These are phyloP conservation scores for Pedinophyceae sp. DNA, from an alignment of 139 green algal genomes.

Conservation along the genomic window DNA sequence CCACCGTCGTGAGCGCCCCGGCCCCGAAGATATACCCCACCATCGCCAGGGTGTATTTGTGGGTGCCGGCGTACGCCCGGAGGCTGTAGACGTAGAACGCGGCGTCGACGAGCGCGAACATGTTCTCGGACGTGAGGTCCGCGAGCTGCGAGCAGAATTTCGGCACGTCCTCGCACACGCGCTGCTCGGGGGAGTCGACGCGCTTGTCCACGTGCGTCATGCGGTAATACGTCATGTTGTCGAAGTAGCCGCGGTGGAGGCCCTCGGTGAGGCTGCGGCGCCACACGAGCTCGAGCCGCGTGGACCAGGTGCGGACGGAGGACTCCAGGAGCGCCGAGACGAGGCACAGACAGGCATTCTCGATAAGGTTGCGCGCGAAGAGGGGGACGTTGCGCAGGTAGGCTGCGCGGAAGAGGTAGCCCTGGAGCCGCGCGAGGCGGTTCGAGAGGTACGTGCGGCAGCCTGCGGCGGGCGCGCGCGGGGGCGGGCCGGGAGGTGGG, in stretches of 20 bases:
- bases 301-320: slow-evolving; percentile 18
- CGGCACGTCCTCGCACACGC: slow-evolving; percentile 53
- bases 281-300: slow-evolving; percentile 34
- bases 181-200: slow-evolving; percentile 42
- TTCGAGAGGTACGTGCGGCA: slow-evolving; percentile 43
- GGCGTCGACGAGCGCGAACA: slow-evolving; percentile 28
- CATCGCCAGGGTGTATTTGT: slow-evolving; percentile 45
- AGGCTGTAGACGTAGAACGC: slow-evolving; percentile 41
- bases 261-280: slow-evolving; percentile 26
- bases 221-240: slow-evolving; percentile 57
- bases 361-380: slow-evolving; percentile 36
- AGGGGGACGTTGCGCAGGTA: slow-evolving; percentile 42
- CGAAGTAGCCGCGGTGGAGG: slow-evolving; percentile 42
- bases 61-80: slow-evolving; percentile 31
- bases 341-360: slow-evolving; percentile 48
- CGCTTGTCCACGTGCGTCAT: slow-evolving; percentile 46
- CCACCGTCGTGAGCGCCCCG: slow-evolving; percentile 20
- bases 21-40: slow-evolving; percentile 40
- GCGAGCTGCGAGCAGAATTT: slow-evolving; percentile 26
- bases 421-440: slow-evolving; percentile 38
- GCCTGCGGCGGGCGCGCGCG: too few relatives aligned
- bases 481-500: too few relatives aligned
- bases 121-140: slow-evolving; percentile 30
- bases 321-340: slow-evolving; percentile 28
- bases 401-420: slow-evolving; percentile 45